Evolutionary conservation across 169 alveolate species (phyloP).

Genomic region (Plasmodium knowlesi): DNA sequence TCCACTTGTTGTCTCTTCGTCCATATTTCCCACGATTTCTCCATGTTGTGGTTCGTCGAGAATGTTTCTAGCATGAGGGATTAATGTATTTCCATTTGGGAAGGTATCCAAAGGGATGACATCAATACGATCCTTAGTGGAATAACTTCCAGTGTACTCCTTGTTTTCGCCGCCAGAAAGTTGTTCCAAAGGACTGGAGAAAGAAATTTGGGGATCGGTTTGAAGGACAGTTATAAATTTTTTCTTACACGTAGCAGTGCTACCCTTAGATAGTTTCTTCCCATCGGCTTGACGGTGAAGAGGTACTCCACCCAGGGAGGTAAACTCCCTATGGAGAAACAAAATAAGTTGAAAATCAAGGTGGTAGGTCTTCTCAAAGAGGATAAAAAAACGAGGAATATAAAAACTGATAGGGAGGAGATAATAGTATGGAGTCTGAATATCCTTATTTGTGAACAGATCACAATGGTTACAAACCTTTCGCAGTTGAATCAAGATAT

Average conservation of each 20-base stretch:
- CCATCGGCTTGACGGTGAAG: background rate
- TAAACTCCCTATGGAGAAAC: slow-evolving; percentile 35
- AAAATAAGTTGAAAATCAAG: slow-evolving; percentile 1
- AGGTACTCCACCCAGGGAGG: slow-evolving; percentile 19
- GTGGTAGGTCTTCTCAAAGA: slow-evolving; percentile 27
- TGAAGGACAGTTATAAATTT: background rate
- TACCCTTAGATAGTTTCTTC: background rate
- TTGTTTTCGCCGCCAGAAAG: background rate
- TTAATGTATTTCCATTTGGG: background rate
- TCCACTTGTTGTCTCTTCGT: background rate
- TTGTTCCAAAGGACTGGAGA: background rate
- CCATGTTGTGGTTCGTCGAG: background rate
- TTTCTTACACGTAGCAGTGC: background rate
- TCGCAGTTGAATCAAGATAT: slow-evolving; percentile 95
- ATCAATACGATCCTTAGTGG: background rate
- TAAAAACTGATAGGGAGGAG: slow-evolving; percentile 83
- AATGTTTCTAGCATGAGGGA: background rate
- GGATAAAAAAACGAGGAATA: slow-evolving; percentile 30
- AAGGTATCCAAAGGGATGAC: background rate
- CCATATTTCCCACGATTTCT: background rate
- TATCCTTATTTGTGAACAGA: slow-evolving; percentile 94
- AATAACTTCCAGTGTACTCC: background rate
- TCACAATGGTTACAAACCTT: slow-evolving; percentile 99
- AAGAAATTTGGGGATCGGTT: background rate
- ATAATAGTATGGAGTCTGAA: slow-evolving; percentile 90